These are phyloP conservation scores for Leucocoprinus birnbaumii DNA, from an alignment of 768 basidiomycete species.

Conservation along the genomic window DNA sequence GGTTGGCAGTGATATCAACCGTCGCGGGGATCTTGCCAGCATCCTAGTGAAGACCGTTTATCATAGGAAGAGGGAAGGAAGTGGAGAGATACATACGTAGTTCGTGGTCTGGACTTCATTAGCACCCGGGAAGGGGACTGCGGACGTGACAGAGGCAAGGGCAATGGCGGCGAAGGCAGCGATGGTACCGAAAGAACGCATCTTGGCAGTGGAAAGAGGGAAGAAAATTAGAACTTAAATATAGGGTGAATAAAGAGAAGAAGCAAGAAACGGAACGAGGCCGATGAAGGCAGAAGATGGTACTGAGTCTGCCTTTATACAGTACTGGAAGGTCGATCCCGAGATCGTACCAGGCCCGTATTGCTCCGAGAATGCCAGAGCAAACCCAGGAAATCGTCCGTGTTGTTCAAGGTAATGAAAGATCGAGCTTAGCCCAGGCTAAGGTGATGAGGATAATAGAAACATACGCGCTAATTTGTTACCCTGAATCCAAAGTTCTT, in stretches of 20 bases:
- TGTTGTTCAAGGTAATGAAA: too few relatives aligned
- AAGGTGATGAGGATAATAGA: background rate
- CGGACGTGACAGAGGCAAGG: slow-evolving; percentile 2
- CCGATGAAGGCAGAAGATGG: background rate
- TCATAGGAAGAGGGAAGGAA: background rate
- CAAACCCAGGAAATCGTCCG: too few relatives aligned
- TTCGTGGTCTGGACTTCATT: background rate
- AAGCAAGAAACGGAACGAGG: background rate
- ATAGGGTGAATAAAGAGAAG: background rate
- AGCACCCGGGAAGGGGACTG: slow-evolving; percentile 7
- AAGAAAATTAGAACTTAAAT: slow-evolving; percentile 15
- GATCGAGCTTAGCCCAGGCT: background rate
- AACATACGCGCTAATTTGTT: slow-evolving; percentile 4
- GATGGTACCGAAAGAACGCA: slow-evolving; percentile 12
- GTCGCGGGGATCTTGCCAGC: background rate
- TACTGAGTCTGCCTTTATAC: background rate
- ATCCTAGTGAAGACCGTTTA: background rate
- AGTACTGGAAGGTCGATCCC: background rate
- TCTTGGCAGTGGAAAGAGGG: background rate
- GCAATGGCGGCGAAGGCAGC: slow-evolving; percentile 17
- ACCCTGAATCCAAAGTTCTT: background rate
- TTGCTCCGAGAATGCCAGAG: too few relatives aligned
- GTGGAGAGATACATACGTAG: background rate
- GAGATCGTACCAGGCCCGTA: background rate
- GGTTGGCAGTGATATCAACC: background rate